A percentile compares a stretch with the other conserved stretches of the same genome.
These are phyloP conservation scores for rapeseed (Brassica napus) DNA, from an alignment of 345 rosid species.

Conservation along the genomic window DNA sequence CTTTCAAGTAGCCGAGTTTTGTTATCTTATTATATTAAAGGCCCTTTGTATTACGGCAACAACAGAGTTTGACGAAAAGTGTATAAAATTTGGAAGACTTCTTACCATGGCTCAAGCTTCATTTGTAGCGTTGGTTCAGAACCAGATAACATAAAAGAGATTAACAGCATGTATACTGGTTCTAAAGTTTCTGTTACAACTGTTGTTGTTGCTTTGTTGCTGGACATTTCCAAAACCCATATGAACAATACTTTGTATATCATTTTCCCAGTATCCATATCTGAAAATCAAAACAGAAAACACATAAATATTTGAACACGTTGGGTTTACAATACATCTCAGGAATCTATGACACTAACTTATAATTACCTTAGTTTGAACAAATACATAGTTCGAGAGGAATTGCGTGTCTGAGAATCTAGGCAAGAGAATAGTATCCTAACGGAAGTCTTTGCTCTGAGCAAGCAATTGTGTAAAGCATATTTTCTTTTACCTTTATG, in stretches of 20 bases:
- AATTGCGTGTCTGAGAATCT: conserved; percentile 46
- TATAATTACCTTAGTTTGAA: conserved; percentile 53
- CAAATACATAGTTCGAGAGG: conserved; percentile 43
- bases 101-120: conserved; percentile 37
- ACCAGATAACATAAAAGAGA: conserved; percentile 28
- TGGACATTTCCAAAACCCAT: conserved; percentile 74
- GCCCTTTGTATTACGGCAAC: too few relatives aligned
- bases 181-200: conserved; percentile 43
- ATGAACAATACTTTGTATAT: conserved; percentile 74
- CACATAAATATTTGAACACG: neutral
- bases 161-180: conserved; percentile 1
- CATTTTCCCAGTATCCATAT: conserved; percentile 63
- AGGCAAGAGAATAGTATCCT: conserved; percentile 48
- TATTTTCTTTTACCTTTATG: conserved; percentile 52
- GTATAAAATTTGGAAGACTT: neutral
- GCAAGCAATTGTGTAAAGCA: conserved; percentile 42
- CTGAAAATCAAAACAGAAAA: conserved; percentile 40
- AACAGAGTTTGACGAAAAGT: too few relatives aligned
- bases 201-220: conserved; percentile 43
- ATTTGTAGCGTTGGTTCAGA: conserved; percentile 42
- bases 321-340: neutral
- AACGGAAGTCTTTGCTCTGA: conserved; percentile 52
- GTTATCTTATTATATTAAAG: too few relatives aligned
- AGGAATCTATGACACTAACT: neutral
- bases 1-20: too few relatives aligned